Conservation (phyloP, 208 protist species). For the Acanthamoeba divionensis region DNA sequence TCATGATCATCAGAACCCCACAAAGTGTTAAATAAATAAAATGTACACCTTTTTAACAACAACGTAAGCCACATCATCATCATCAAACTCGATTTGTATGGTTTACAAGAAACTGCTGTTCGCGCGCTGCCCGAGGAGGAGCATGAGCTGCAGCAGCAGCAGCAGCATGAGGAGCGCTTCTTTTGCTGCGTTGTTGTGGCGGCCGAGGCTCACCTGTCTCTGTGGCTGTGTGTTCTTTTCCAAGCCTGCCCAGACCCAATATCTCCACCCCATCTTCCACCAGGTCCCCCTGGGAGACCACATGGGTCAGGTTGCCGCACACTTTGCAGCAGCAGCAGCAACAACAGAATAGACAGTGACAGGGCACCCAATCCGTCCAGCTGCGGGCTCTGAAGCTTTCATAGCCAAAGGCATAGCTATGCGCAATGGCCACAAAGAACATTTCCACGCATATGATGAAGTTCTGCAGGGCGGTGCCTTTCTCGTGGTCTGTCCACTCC, state of each 20-base stretch:
- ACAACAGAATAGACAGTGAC: not conserved
- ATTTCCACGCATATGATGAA: constrained; percentile 87
- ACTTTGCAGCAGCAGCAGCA: constrained; percentile 34
- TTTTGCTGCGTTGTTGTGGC: too few species aligned
- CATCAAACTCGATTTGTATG: too few species aligned
- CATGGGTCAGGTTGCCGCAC: constrained; percentile 21
- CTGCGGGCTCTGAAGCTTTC: not conserved
- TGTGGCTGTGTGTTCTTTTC: not conserved
- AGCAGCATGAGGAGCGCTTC: too few species aligned
- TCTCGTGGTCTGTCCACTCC: not conserved
- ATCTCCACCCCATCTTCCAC: not conserved
- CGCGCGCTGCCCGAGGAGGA: too few species aligned
- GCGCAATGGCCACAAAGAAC: constrained; percentile 83
- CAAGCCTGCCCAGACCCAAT: not conserved
- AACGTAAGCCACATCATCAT: too few species aligned
- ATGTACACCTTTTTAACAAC: too few species aligned
- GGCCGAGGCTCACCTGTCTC: too few species aligned
- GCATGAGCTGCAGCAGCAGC: too few species aligned
- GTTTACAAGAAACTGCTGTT: too few species aligned
- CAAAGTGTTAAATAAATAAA: too few species aligned
- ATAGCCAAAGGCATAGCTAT: constrained; percentile 59
- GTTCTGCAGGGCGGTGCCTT: constrained; percentile 80
- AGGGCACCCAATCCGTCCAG: constrained; percentile 41
- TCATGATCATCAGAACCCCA: too few species aligned
- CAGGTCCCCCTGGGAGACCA: not conserved